A percentile compares a stretch with the other conserved stretches of the same genome.
These are phyloP conservation scores for Dissophora globulifera DNA, from an alignment of 192 early-diverging fungal species.

Conservation along the genomic window DNA sequence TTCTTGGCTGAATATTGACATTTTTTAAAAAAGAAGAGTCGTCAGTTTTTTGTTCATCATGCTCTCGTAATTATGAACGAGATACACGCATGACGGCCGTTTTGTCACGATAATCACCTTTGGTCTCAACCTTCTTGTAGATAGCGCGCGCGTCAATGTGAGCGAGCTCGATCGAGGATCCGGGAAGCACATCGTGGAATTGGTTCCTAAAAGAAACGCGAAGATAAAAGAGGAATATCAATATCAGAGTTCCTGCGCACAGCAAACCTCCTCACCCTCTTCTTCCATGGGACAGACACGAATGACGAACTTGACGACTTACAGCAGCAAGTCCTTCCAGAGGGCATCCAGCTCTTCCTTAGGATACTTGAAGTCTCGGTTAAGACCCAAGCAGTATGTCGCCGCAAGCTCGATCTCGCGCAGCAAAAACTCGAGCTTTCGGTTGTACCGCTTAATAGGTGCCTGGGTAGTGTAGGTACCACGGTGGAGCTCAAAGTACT, in stretches of 20 bases:
- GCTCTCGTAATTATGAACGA: too few relatives aligned
- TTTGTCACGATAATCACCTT: too few relatives aligned
- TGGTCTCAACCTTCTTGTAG: constrained; percentile 40
- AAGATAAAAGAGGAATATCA: too few relatives aligned
- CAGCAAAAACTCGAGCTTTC: constrained; percentile 84
- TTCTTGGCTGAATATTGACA: constrained; percentile 55
- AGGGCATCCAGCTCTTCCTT: constrained; percentile 77
- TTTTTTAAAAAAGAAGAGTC: too few relatives aligned
- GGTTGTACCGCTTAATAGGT: constrained; percentile 85
- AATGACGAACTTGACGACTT: constrained; percentile 49
- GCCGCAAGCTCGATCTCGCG: constrained; percentile 86
- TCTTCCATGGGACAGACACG: too few relatives aligned
- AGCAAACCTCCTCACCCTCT: too few relatives aligned
- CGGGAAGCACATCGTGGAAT: constrained; percentile 98
- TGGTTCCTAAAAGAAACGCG: constrained; percentile 77
- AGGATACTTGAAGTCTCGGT: constrained; percentile 67
- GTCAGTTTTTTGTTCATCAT: too few relatives aligned
- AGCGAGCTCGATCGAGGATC: constrained; percentile 89
- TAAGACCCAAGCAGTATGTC: constrained; percentile 25
- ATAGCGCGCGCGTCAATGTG: constrained; percentile 85
- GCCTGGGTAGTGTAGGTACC: constrained; percentile 98
- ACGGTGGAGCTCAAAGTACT: constrained; percentile 98
- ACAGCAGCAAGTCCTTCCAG: constrained; percentile 91
- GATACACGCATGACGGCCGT: too few relatives aligned
- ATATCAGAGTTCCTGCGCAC: too few relatives aligned